Evolutionary conservation across 1,284 basidiomycete species (phyloP).

Genomic region (Waitea zeae): DNA sequence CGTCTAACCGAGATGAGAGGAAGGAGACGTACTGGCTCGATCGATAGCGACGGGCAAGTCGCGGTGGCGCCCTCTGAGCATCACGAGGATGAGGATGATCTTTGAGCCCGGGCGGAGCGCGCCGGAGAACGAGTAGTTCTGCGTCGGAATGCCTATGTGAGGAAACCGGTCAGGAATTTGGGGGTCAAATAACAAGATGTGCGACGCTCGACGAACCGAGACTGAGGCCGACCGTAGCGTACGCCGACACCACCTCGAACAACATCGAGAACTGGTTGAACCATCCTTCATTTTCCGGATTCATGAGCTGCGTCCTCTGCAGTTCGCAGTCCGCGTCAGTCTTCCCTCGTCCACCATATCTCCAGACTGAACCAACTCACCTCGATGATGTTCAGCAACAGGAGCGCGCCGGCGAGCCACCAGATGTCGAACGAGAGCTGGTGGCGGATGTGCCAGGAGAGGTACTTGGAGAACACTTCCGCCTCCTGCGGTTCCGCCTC

Average conservation of each 20-base stretch:
- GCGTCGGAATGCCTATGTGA: conserved; percentile 15
- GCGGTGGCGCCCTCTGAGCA: conserved; percentile 64
- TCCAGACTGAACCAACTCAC: conserved; percentile 11
- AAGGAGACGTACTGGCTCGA: conserved; percentile 21
- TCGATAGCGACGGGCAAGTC: conserved; percentile 60
- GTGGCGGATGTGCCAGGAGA: conserved; percentile 45
- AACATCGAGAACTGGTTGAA: conserved; percentile 45
- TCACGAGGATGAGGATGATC: conserved; percentile 55
- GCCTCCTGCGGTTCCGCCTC: conserved; percentile 23
- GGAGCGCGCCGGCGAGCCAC: conserved; percentile 29
- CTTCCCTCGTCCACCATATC: too few relatives aligned
- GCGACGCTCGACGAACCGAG: conserved; percentile 44
- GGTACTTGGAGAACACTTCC: conserved; percentile 35
- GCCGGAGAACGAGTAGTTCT: conserved; percentile 48
- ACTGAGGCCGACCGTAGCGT: conserved; percentile 58
- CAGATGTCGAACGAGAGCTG: conserved; percentile 49
- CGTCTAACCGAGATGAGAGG: background rate
- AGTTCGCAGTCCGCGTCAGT: too few relatives aligned
- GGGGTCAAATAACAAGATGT: background rate
- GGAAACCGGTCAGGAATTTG: background rate
- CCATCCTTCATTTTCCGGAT: conserved; percentile 32
- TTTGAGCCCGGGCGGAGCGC: conserved; percentile 53
- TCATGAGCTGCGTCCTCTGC: conserved; percentile 30
- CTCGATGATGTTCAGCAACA: conserved; percentile 50
- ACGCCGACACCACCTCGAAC: conserved; percentile 52